phyloP scores from a whole-genome alignment of 495 filamentous ascomycete species.

The Pyronema domesticum region DNA sequence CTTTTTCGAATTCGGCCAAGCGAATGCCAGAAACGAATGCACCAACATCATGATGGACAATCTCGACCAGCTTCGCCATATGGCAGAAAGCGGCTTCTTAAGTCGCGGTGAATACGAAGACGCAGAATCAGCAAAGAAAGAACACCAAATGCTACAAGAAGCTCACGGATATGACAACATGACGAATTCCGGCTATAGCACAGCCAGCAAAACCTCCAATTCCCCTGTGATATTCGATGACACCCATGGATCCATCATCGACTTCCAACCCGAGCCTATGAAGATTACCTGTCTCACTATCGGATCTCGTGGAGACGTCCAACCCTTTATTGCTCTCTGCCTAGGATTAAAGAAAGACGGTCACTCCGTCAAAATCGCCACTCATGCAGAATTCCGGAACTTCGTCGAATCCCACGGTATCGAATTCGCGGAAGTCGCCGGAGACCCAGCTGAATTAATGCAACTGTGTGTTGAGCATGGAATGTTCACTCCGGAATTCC shows the following conservation, averaged over 20 bases:
- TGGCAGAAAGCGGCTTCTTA: constrained; percentile 53
- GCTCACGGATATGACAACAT: constrained; percentile 34
- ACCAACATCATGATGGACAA: constrained; percentile 58
- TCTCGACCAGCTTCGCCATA: constrained; percentile 52
- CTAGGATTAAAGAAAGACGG: constrained; percentile 78
- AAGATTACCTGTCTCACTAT: constrained; percentile 90
- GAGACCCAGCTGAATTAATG: constrained; percentile 90
- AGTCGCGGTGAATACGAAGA: constrained; percentile 51
- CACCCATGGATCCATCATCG: constrained; percentile 73
- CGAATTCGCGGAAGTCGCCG: constrained; percentile 71
- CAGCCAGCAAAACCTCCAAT: constrained; percentile 25
- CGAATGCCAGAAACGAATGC: constrained; percentile 73
- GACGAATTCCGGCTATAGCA: too few relatives aligned
- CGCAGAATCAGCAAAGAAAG: constrained; percentile 60
- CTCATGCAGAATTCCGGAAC: constrained; percentile 69
- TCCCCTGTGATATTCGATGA: constrained; percentile 76
- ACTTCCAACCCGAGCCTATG: constrained; percentile 82
- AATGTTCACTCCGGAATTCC: constrained; percentile 87
- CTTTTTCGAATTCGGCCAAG: constrained; percentile 78
- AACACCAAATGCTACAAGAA: constrained; percentile 65
- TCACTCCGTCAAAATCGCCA: constrained; percentile 74
- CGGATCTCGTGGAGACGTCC: constrained; percentile 86
- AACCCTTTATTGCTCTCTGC: constrained; percentile 93
- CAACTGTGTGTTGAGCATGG: constrained; percentile 88
- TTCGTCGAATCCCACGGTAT: constrained; percentile 89